Conservation (phyloP, 495 filamentous ascomycete genomes). For the Aspergillus nidulans region DNA sequence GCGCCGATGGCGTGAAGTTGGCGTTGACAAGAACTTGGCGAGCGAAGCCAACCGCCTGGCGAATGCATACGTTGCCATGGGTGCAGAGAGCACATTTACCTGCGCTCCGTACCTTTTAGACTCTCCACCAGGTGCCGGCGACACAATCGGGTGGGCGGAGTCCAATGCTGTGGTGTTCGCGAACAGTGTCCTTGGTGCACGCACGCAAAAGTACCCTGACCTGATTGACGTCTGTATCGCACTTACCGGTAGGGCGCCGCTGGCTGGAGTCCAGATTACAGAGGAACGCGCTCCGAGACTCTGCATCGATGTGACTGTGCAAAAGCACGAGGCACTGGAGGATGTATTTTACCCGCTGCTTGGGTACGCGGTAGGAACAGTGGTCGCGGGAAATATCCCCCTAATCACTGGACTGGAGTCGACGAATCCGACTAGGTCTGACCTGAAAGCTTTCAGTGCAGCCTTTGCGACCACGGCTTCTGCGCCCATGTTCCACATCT, state of each 20-base stretch:
- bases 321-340: conserved; percentile 6
- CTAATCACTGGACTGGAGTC: conserved; percentile 23
- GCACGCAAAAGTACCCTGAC: conserved; percentile 31
- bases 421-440: conserved; percentile 1
- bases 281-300: conserved; percentile 8
- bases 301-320: not conserved
- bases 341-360: conserved; percentile 28
- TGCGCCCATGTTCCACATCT: conserved; percentile 33
- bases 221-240: conserved; percentile 30
- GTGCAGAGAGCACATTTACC: conserved; percentile 29
- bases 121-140: conserved; percentile 20
- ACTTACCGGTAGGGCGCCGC: conserved; percentile 24
- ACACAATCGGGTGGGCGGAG: conserved; percentile 28
- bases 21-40: conserved; percentile 17
- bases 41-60: conserved; percentile 20
- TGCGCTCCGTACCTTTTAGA: conserved; percentile 31
- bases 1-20: conserved; percentile 20
- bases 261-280: not conserved
- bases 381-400: conserved; percentile 19
- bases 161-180: conserved; percentile 33
- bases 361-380: conserved; percentile 22
- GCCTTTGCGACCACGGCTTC: conserved; percentile 29
- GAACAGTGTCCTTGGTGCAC: conserved; percentile 29
- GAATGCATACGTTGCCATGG: conserved; percentile 24
- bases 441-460: conserved; percentile 32